phyloP scores from a whole-genome alignment of 2,329 filamentous ascomycete genomes.

The Ophiostoma tasmaniense region DNA sequence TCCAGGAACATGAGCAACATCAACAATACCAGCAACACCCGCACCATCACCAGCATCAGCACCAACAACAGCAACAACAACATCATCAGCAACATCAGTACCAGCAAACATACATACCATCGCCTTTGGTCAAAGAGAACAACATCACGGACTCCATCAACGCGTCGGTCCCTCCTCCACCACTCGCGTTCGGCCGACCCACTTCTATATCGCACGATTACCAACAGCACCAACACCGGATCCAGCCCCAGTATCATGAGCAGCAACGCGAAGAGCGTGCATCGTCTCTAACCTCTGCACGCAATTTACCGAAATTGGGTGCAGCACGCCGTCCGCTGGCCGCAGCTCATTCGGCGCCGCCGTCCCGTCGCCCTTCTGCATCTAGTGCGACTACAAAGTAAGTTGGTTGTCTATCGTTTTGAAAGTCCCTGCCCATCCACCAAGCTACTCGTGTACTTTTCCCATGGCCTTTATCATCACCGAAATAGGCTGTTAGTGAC shows the following conservation, averaged over 20 bases:
- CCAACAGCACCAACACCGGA: neutral
- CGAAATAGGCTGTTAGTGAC: neutral
- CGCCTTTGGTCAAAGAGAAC: neutral
- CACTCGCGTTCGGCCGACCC: neutral
- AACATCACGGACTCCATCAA: slow-evolving; percentile 4
- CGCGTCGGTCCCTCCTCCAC: slow-evolving; percentile 6
- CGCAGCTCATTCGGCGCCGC: neutral
- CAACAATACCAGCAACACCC: neutral
- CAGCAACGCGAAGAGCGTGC: neutral
- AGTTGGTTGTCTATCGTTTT: neutral
- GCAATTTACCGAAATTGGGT: neutral
- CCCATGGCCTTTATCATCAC: neutral
- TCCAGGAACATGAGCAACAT: neutral
- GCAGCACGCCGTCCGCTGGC: neutral
- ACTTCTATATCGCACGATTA: neutral
- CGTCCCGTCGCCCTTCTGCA: neutral
- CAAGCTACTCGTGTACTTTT: neutral
- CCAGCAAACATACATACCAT: neutral
- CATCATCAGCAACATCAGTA: neutral
- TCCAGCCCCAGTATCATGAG: neutral
- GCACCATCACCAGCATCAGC: neutral
- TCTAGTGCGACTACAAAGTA: neutral
- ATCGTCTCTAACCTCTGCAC: neutral
- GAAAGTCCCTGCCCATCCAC: neutral
- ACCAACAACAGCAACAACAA: neutral